Conservation (phyloP, 2,329 filamentous ascomycete species). For the Trichoderma pleuroti region DNA sequence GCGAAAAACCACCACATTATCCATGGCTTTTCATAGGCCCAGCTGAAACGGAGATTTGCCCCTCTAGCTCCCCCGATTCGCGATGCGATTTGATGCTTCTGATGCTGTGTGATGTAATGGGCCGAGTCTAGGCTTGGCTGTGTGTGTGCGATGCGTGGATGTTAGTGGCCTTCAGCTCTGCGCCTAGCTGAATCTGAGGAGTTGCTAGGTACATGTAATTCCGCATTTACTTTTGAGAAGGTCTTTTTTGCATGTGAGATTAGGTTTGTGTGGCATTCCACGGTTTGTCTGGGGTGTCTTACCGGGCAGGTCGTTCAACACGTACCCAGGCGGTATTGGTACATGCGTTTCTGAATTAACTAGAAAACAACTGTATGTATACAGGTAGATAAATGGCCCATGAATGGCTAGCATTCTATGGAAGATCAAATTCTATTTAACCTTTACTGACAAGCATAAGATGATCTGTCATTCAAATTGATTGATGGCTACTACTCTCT, state of each 20-base stretch:
- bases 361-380: neutral
- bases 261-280: neutral
- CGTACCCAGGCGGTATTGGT: neutral
- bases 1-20: neutral
- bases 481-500: neutral
- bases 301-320: neutral
- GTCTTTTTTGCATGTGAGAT: neutral
- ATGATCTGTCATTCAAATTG: neutral
- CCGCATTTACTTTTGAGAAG: neutral
- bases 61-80: neutral
- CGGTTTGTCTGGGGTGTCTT: neutral
- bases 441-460: neutral
- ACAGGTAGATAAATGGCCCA: neutral
- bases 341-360: neutral
- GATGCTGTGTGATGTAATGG: conserved; percentile 9
- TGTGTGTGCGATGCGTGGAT: neutral
- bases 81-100: neutral
- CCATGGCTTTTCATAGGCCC: neutral
- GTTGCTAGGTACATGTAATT: neutral
- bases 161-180: conserved; percentile 4
- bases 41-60: neutral
- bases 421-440: neutral
- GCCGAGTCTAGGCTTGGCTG: neutral
- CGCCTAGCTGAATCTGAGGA: neutral
- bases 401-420: neutral